A percentile compares a stretch with the other conserved stretches of the same genome.
Conservation (phyloP, 345 rosid species). For the Eucalyptus cladocalyx region DNA sequence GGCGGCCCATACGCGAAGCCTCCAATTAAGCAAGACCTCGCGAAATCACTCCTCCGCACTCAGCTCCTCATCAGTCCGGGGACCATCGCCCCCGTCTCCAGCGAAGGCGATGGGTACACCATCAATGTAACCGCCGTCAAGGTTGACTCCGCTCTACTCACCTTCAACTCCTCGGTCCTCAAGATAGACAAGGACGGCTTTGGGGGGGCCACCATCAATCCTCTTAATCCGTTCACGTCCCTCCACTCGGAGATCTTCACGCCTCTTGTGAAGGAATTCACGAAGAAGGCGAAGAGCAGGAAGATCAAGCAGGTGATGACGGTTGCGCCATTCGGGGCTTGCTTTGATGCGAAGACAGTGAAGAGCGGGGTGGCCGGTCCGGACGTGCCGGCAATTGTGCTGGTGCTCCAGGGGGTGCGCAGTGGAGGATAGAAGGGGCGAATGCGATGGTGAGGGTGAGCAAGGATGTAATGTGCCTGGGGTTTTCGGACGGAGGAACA, state of each 20-base stretch:
- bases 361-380: not conserved
- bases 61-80: slow-evolving; percentile 13
- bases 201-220: slow-evolving; percentile 44
- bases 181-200: slow-evolving; percentile 1
- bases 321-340: slow-evolving; percentile 3
- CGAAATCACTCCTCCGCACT: slow-evolving; percentile 10
- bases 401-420: slow-evolving; percentile 6
- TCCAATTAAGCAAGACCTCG: slow-evolving; percentile 7
- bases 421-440: slow-evolving; percentile 21
- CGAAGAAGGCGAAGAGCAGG: not conserved
- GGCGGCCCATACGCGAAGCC: slow-evolving; percentile 7
- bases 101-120: slow-evolving; percentile 7
- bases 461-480: slow-evolving; percentile 9
- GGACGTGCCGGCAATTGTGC: slow-evolving; percentile 9
- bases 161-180: slow-evolving; percentile 10
- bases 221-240: slow-evolving; percentile 7
- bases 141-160: not conserved
- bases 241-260: slow-evolving; percentile 29
- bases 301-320: not conserved
- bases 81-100: not conserved
- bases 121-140: slow-evolving; percentile 8
- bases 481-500: slow-evolving; percentile 18
- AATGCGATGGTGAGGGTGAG: slow-evolving; percentile 21
- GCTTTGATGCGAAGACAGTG: not conserved
- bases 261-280: slow-evolving; percentile 13